Percentiles rank a stretch among this genome's conserved stretches.
Evolutionary conservation across 495 filamentous ascomycete species (phyloP).

Genomic region (Extremus antarcticus): DNA sequence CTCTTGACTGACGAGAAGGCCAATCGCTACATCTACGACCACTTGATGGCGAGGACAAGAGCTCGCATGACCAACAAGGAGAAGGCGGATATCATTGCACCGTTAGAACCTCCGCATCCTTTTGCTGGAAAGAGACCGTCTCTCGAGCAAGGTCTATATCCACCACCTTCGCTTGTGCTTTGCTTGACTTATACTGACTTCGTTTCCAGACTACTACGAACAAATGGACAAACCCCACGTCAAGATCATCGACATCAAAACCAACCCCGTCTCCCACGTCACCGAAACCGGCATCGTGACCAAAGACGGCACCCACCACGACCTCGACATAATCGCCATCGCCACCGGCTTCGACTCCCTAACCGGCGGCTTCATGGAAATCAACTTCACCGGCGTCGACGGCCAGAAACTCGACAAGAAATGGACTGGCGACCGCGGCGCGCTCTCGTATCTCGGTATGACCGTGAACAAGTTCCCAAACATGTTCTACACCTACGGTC

Average conservation of each 20-base stretch:
- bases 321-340: conserved; percentile 38
- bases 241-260: conserved; percentile 40
- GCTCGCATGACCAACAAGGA: conserved; percentile 38
- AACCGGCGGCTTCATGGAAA: conserved; percentile 37
- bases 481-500: conserved; percentile 42
- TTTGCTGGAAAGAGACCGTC: conserved; percentile 46
- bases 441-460: conserved; percentile 39
- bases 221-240: conserved; percentile 44
- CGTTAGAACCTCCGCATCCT: conserved; percentile 38
- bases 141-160: conserved; percentile 31
- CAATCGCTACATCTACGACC: conserved; percentile 40
- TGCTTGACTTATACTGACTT: background rate
- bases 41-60: conserved; percentile 43
- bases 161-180: no score
- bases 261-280: conserved; percentile 40
- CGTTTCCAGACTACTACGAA: conserved; percentile 41
- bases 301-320: conserved; percentile 30
- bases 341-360: conserved; percentile 44
- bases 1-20: conserved; percentile 32
- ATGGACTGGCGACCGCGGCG: conserved; percentile 33
- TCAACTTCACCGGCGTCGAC: conserved; percentile 35
- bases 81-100: conserved; percentile 41
- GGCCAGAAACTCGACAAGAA: conserved; percentile 33
- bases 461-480: conserved; percentile 39
- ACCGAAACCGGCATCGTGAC: conserved; percentile 34